Base-by-base conservation (phyloP, 1,139 yeast genomes). In the Geotrichum phurueaensis region DNA sequence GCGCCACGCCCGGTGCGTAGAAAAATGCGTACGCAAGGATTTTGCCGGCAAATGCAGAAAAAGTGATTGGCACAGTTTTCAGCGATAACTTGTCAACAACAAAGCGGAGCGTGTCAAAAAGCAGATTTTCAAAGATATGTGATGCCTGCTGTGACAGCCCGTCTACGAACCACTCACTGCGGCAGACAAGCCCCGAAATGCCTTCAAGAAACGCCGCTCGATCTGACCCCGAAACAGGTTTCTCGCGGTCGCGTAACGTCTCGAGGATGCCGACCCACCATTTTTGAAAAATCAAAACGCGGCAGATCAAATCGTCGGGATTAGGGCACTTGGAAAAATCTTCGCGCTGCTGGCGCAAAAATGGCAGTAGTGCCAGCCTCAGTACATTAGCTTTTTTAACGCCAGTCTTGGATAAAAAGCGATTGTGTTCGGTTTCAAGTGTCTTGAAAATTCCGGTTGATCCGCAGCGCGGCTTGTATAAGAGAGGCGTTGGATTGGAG, bases 31-130 rank as follows among this genome's bases (percentile, higher is more conserved):
- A 82, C 0, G 95, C 92, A 71, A 89, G 82, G 0, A 86, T 81
- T 69, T 89, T 89, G 12, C 96, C 96, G n/a, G 86, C 78, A 69
- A 89, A 88, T 1, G 95, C 95, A 27, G 85, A 80, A 20, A 84
- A 73, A 3, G 88, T 78, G 10, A 85, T 73, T 0, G 92, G 79
- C 9, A 86, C 75, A 9, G 78, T 78, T 69, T 86, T 86, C 56
- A 82, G 68, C 53, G 80, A 76, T 18, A 86, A 76, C 66, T 82
- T 79, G 54, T 75, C 74, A 22, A 87, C 78, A 58, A 85, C 79
- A 66, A 79, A 82, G 54, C 80, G 83, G 62, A 87, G 74, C 0
- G 96, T 88, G 45, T 78, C 75, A 3, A 77, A 71, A 51, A 89
- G 74, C 43, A 51, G 54, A 15, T n/a, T 39, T n/a, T 13, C 20